Conservation (phyloP, 2,329 filamentous ascomycete genomes). For the Corniculantispora saksenae region DNA sequence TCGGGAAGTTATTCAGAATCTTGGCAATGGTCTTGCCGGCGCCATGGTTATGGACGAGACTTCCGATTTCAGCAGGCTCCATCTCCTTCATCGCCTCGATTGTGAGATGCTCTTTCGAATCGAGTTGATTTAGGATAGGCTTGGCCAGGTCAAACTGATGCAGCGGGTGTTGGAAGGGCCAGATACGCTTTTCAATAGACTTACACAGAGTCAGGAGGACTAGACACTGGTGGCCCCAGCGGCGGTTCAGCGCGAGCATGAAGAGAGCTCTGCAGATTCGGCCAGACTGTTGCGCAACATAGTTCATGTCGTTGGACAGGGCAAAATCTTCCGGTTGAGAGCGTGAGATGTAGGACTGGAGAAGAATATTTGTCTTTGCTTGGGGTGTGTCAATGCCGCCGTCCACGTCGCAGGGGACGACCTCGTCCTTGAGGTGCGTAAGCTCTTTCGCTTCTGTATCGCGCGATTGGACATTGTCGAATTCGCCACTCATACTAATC, state of each 20-base stretch:
- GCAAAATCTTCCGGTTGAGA: conserved; percentile 91
- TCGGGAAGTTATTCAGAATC: conserved; percentile 88
- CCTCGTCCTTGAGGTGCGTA: conserved; percentile 68
- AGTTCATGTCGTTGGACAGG: conserved; percentile 85
- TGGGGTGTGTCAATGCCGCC: conserved; percentile 72
- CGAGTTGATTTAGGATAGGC: conserved; percentile 79
- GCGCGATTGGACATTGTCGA: conserved; percentile 92
- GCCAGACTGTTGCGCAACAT: conserved; percentile 92
- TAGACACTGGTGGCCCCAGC: conserved; percentile 94
- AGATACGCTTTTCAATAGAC: conserved; percentile 93
- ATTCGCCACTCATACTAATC: conserved; percentile 97
- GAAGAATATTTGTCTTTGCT: conserved; percentile 90
- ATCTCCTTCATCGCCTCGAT: conserved; percentile 89
- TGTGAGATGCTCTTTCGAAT: conserved; percentile 73
- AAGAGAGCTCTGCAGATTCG: conserved; percentile 94
- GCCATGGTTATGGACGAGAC: conserved; percentile 84
- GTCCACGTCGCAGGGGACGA: conserved; percentile 76
- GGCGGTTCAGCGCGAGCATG: conserved; percentile 93
- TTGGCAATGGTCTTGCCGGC: conserved; percentile 82
- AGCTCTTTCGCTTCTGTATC: conserved; percentile 90
- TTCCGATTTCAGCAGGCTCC: conserved; percentile 87
- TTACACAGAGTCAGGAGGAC: conserved; percentile 91
- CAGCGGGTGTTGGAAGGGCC: conserved; percentile 92
- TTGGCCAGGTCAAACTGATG: conserved; percentile 91
- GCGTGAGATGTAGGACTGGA: conserved; percentile 91